phyloP scores from a whole-genome alignment of 2,329 filamentous ascomycete species.

The Sporothrix dimorphospora region DNA sequence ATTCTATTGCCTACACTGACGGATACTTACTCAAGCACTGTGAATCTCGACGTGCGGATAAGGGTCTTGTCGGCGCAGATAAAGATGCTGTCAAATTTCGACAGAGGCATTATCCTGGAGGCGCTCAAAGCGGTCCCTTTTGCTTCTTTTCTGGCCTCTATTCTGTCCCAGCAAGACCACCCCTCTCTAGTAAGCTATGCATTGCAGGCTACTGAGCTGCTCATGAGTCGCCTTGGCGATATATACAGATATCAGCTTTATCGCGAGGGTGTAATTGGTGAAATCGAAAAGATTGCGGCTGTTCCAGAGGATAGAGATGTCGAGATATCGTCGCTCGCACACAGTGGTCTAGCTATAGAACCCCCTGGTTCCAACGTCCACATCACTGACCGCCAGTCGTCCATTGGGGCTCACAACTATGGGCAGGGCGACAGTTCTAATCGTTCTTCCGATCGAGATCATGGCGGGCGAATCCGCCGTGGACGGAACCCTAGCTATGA shows the following conservation, averaged over 20 bases:
- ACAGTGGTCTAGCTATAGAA: neutral
- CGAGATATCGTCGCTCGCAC: neutral
- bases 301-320: constrained; percentile 34
- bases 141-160: constrained; percentile 92
- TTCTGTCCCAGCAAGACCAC: constrained; percentile 94
- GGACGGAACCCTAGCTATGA: neutral
- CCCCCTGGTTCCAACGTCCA: neutral
- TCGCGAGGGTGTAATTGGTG: constrained; percentile 90
- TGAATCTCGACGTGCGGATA: constrained; percentile 91
- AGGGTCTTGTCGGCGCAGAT: constrained; percentile 95
- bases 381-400: neutral
- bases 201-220: constrained; percentile 84
- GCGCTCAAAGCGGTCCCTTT: constrained; percentile 87
- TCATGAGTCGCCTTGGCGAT: constrained; percentile 79
- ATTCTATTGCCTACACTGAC: constrained; percentile 94
- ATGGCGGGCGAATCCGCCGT: constrained; percentile 1
- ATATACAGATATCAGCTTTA: constrained; percentile 98
- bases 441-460: constrained; percentile 36
- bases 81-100: constrained; percentile 97
- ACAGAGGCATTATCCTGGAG: constrained; percentile 80
- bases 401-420: neutral
- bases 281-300: constrained; percentile 79
- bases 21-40: constrained; percentile 95
- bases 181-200: constrained; percentile 82
- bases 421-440: neutral